Percentiles rank a stretch among this genome's conserved stretches.
Conservation (phyloP, 1,139 yeast species). For the Hansenula sp. region DNA sequence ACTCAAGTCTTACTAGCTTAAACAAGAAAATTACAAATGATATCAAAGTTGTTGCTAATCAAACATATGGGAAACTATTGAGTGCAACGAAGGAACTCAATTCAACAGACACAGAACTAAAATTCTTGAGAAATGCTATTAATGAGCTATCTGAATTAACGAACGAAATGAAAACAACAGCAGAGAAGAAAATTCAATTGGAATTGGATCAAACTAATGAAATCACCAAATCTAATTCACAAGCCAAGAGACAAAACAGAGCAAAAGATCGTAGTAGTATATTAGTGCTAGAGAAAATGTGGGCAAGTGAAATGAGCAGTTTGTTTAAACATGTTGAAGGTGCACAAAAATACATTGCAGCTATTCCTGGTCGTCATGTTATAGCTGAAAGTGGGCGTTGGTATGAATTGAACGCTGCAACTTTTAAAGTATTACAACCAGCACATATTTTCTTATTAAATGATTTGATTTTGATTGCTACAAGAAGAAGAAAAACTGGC, state of each 20-base stretch:
- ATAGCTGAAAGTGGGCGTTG: slow-evolving; percentile 79
- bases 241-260: slow-evolving; percentile 12
- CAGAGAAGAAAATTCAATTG: slow-evolving; percentile 50
- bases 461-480: slow-evolving; percentile 73
- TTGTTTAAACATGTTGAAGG: slow-evolving; percentile 86
- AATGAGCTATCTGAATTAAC: slow-evolving; percentile 60
- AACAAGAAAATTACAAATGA: slow-evolving; percentile 55
- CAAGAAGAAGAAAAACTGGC: slow-evolving; percentile 42
- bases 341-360: slow-evolving; percentile 75
- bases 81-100: slow-evolving; percentile 63
- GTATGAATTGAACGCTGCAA: slow-evolving; percentile 84
- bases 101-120: slow-evolving; percentile 60
- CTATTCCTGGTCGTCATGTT: slow-evolving; percentile 78
- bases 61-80: slow-evolving; percentile 69
- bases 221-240: slow-evolving; percentile 12
- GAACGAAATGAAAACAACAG: slow-evolving; percentile 64
- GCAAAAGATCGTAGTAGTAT: slow-evolving; percentile 64
- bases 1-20: slow-evolving; percentile 50
- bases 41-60: slow-evolving; percentile 60
- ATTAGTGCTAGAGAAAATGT: slow-evolving; percentile 67
- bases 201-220: slow-evolving; percentile 26
- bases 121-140: slow-evolving; percentile 55
- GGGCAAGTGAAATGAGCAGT: slow-evolving; percentile 72
- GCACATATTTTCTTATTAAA: slow-evolving; percentile 74
- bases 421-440: slow-evolving; percentile 77